Evolutionary conservation across 495 filamentous ascomycete species (phyloP), one percentile per base, ranked within the genome.

Genomic region (Aspergillus taichungensis): DNA sequence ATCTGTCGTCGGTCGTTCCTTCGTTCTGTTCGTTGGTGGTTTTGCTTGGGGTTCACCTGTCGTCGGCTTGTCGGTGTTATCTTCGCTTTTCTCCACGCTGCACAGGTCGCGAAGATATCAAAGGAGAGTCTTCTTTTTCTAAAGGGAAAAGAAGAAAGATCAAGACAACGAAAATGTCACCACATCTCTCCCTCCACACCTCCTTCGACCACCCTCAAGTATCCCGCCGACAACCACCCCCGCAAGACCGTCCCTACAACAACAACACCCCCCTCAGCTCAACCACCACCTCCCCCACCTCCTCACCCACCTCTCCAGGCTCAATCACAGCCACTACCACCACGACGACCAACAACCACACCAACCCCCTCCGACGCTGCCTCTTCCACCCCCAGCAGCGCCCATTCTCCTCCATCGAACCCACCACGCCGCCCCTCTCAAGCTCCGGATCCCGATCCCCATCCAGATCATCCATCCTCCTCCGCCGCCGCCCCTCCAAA

Each of bases 401-500:
- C 53, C 62, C 50, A 51, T 52, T 34, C 59, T 62, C 5, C 28
- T 5, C 38, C 9, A 34, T 29, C 40, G 40, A 43, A 63, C 46
- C 44, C 51, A 47, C 65, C 67, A 28, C 62, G 47, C 60, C 55
- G 60, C 43, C 49, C 53, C n/a, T 42, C 31, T 30, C 39, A 18
- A 24, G 30, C 52, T 59, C 36, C 51, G 59, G 6, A 55, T 62
- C 30, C 59, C 62, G 34, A 62, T 69, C 40, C 59, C 56, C 31
- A 63, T 62, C 27, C 61, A 24, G 63, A 6, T 64, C 61, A 3
- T 48, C 62, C 12, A 58, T 64, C 43, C 45, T 68, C 10, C 42
- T 69, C 27, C 65, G 68, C 13, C 63, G 60, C n/a, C 62, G 66
- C 6, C 67, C 65, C 5, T 73, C 69, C 6, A 61, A 64, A 8